A percentile compares a stretch with the other conserved stretches of the same genome.
phyloP scores from a whole-genome alignment of 192 early-diverging fungal genomes.

The Rhizophagus sp. region DNA sequence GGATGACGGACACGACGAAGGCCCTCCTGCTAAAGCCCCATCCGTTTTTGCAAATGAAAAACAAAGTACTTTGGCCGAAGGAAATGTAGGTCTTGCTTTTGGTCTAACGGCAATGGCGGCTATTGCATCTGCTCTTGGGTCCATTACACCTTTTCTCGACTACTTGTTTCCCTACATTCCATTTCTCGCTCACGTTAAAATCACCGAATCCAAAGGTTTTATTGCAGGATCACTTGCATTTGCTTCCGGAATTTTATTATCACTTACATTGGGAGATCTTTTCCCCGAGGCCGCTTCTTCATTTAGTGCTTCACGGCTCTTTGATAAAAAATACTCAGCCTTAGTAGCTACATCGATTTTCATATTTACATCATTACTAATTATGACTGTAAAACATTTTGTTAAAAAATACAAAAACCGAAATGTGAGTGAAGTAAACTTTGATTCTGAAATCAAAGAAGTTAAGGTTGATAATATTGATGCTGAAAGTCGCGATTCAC shows the following conservation, averaged over 20 bases:
- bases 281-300: background rate
- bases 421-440: background rate
- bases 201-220: slow-evolving; percentile 24
- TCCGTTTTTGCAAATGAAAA: background rate
- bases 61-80: background rate
- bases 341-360: slow-evolving; percentile 10
- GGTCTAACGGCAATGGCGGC: slow-evolving; percentile 18
- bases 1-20: background rate
- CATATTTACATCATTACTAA: background rate
- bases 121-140: background rate
- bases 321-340: background rate
- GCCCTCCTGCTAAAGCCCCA: background rate
- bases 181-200: background rate
- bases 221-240: slow-evolving; percentile 6
- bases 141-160: slow-evolving; percentile 18
- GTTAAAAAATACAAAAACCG: background rate
- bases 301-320: background rate
- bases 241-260: slow-evolving; percentile 17
- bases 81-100: slow-evolving; percentile 25
- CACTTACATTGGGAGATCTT: slow-evolving; percentile 10
- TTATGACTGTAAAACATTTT: background rate
- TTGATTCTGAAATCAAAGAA: background rate
- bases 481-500: background rate
- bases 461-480: background rate
- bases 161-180: slow-evolving; percentile 13